These are phyloP conservation scores for Geum urbanum DNA, from an alignment of 306 rosid genomes.

Conservation along the genomic window DNA sequence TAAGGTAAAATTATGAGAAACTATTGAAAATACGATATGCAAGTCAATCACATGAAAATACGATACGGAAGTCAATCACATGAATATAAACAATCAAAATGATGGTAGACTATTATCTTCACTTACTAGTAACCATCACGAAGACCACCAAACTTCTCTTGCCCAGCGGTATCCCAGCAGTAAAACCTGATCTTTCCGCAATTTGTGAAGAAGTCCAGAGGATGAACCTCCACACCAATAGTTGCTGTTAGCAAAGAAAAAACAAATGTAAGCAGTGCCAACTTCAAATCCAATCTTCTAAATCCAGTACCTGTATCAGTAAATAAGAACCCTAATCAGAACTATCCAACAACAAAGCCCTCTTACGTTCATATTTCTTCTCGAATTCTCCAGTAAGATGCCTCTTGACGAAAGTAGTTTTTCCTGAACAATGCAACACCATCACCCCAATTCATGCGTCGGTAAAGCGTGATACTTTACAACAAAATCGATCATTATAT, in stretches of 20 bases:
- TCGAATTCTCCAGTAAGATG: slow-evolving; percentile 77
- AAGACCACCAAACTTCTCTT: slow-evolving; percentile 79
- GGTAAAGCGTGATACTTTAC: no score
- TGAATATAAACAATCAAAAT: background rate
- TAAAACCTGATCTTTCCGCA: slow-evolving; percentile 64
- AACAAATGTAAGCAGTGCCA: background rate
- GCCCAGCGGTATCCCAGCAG: slow-evolving; percentile 90
- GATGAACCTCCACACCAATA: slow-evolving; percentile 81
- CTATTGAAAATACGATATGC: no score
- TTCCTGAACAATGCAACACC: slow-evolving; percentile 36
- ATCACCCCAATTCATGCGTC: background rate
- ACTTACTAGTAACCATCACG: slow-evolving; percentile 82
- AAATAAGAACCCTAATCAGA: background rate
- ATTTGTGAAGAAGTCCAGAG: slow-evolving; percentile 65
- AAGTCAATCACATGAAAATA: background rate
- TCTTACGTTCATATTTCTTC: slow-evolving; percentile 74
- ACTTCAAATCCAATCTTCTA: background rate
- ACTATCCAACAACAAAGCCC: background rate
- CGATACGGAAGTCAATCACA: background rate
- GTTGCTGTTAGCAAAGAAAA: slow-evolving; percentile 45
- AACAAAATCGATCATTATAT: no score
- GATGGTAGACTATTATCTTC: background rate
- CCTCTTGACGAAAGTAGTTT: slow-evolving; percentile 74
- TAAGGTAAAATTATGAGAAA: no score
- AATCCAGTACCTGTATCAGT: background rate